These are phyloP conservation scores for Helicocarpus griseus DNA, from an alignment of 2,329 filamentous ascomycete genomes.

Conservation along the genomic window DNA sequence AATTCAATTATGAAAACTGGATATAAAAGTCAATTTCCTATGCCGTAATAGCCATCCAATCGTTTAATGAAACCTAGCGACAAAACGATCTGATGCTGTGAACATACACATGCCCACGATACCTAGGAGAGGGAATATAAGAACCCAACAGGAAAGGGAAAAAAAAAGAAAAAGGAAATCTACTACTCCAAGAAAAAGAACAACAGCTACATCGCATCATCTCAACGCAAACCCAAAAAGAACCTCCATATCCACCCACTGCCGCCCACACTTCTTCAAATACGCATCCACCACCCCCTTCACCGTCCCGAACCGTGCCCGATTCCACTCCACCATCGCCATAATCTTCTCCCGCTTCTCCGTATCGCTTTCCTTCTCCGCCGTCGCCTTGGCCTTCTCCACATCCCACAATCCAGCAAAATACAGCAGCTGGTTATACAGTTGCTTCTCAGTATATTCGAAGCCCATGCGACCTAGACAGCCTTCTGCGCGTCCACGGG, in stretches of 20 bases:
- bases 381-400: slow-evolving; percentile 60
- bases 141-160: slow-evolving; percentile 36
- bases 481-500: slow-evolving; percentile 71
- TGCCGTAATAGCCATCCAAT: neutral
- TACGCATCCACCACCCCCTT: slow-evolving; percentile 72
- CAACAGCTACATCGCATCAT: slow-evolving; percentile 7
- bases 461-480: slow-evolving; percentile 84
- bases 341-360: slow-evolving; percentile 57
- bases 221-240: slow-evolving; percentile 57
- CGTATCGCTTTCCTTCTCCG: slow-evolving; percentile 39
- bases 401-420: slow-evolving; percentile 79
- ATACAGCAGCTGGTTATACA: slow-evolving; percentile 94
- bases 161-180: slow-evolving; percentile 38
- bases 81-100: neutral
- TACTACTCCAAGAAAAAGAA: slow-evolving; percentile 4
- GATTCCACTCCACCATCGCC: slow-evolving; percentile 72
- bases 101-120: neutral
- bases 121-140: slow-evolving; percentile 2
- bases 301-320: slow-evolving; percentile 64
- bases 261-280: slow-evolving; percentile 77
- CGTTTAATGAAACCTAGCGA: slow-evolving; percentile 11
- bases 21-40: neutral
- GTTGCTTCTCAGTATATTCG: slow-evolving; percentile 75
- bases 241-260: slow-evolving; percentile 90
- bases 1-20: neutral